Conservation (phyloP, 2,329 filamentous ascomycete species). For the Talaromyces sp. region DNA sequence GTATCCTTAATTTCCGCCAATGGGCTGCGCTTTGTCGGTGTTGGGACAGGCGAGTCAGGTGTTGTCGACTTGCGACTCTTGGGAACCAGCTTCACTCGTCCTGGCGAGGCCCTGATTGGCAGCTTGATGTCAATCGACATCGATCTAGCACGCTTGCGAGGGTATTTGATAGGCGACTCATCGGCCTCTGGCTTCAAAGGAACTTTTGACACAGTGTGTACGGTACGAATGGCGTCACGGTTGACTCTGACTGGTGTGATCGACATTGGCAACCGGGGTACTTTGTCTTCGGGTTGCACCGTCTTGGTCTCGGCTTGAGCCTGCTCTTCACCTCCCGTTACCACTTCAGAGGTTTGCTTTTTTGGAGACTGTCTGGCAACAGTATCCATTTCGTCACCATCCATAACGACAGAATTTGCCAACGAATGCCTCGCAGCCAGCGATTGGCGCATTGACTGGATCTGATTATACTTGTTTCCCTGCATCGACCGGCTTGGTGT, state of each 20-base stretch:
- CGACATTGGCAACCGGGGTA: conserved; percentile 33
- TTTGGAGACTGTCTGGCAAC: conserved; percentile 19
- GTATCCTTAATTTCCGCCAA: not conserved
- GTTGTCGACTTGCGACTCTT: conserved; percentile 24
- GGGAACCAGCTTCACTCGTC: conserved; percentile 23
- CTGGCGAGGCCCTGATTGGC: conserved; percentile 33
- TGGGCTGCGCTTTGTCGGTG: conserved; percentile 21
- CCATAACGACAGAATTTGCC: conserved; percentile 16
- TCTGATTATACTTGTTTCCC: conserved; percentile 18
- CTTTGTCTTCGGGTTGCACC: not conserved
- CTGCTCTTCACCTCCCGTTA: not conserved
- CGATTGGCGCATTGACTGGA: conserved; percentile 25
- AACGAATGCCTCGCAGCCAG: conserved; percentile 26
- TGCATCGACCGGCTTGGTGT: not conserved
- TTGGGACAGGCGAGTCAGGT: conserved; percentile 22
- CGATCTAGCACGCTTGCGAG: conserved; percentile 51
- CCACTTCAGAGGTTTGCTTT: not conserved
- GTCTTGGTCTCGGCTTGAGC: conserved; percentile 7
- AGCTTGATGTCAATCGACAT: conserved; percentile 46
- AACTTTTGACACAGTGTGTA: conserved; percentile 74
- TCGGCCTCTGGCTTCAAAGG: conserved; percentile 66
- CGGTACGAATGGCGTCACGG: conserved; percentile 50
- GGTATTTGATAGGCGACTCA: conserved; percentile 45
- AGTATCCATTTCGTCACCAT: conserved; percentile 15
- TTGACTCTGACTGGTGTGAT: conserved; percentile 55